A percentile compares a stretch with the other conserved stretches of the same genome.
Evolutionary conservation across 495 filamentous ascomycete genomes (phyloP).

Genomic region (Annulohypoxylon nitens): DNA sequence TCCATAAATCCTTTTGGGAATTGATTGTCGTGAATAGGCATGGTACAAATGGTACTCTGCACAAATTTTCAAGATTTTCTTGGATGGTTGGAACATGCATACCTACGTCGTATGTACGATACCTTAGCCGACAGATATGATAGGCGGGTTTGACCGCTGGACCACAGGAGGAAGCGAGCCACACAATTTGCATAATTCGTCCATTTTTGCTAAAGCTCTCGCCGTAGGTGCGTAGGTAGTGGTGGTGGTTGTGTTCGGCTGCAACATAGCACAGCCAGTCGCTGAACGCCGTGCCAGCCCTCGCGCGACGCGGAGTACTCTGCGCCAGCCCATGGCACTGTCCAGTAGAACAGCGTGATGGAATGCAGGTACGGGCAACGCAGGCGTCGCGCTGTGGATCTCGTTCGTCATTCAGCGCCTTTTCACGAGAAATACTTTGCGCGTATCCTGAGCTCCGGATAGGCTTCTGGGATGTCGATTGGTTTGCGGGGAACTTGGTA

Average conservation of each 20-base stretch:
- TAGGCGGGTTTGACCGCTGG: slow-evolving; percentile 51
- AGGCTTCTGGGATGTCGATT: slow-evolving; percentile 29
- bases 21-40: slow-evolving; percentile 35
- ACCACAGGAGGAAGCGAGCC: slow-evolving; percentile 51
- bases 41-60: slow-evolving; percentile 37
- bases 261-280: slow-evolving; percentile 55
- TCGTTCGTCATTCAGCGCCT: slow-evolving; percentile 45
- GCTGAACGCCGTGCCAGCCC: slow-evolving; percentile 48
- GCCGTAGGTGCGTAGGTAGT: slow-evolving; percentile 11
- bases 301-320: slow-evolving; percentile 48
- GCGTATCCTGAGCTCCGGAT: slow-evolving; percentile 30
- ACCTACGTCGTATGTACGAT: slow-evolving; percentile 45
- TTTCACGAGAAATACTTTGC: slow-evolving; percentile 45
- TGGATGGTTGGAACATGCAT: slow-evolving; percentile 50
- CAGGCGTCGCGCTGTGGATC: slow-evolving; percentile 45
- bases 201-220: slow-evolving; percentile 46
- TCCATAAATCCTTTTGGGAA: slow-evolving; percentile 35
- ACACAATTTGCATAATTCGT: slow-evolving; percentile 53
- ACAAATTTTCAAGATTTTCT: slow-evolving; percentile 46
- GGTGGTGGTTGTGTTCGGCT: slow-evolving; percentile 48
- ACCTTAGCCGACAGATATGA: slow-evolving; percentile 44
- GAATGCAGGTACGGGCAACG: slow-evolving; percentile 47
- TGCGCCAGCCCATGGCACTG: slow-evolving; percentile 37
- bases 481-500: slow-evolving; percentile 32
- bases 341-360: slow-evolving; percentile 45